Evolutionary conservation across 1,139 yeast species (phyloP).

Genomic region (Suhomyces maxii): DNA sequence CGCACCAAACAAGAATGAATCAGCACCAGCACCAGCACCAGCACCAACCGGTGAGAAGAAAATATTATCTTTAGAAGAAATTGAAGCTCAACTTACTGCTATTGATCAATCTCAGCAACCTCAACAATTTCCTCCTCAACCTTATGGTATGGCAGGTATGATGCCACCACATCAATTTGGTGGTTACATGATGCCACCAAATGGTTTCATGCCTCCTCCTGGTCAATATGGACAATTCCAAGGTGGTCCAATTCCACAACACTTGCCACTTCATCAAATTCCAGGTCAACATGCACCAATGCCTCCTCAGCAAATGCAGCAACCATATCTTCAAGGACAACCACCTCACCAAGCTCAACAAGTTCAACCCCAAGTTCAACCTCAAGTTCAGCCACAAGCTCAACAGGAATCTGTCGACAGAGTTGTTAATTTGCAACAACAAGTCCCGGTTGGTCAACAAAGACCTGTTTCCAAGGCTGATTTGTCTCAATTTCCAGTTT

Average conservation of each 20-base stretch:
- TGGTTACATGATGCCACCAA: slow-evolving; percentile 44
- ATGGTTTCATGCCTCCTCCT: slow-evolving; percentile 40
- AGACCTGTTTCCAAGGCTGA: slow-evolving; percentile 30
- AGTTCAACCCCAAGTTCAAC: slow-evolving; percentile 4
- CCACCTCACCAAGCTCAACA: slow-evolving; percentile 20
- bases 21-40: slow-evolving; percentile 13
- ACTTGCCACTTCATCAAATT: slow-evolving; percentile 28
- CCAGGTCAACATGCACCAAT: slow-evolving; percentile 20
- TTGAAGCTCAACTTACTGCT: slow-evolving; percentile 69
- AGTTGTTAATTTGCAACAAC: slow-evolving; percentile 4
- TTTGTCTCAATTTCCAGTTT: slow-evolving; percentile 51
- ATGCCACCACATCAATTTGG: slow-evolving; percentile 40
- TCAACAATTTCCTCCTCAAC: slow-evolving; percentile 25
- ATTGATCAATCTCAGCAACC: slow-evolving; percentile 35
- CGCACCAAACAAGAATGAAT: slow-evolving; percentile 22
- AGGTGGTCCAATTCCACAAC: slow-evolving; percentile 21
- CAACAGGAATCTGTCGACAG: slow-evolving; percentile 11
- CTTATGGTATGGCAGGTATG: slow-evolving; percentile 39
- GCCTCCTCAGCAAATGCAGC: slow-evolving; percentile 17
- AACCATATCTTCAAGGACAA: slow-evolving; percentile 14
- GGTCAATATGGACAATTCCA: slow-evolving; percentile 38
- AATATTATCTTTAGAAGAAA: slow-evolving; percentile 69
- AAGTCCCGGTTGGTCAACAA: slow-evolving; percentile 8
- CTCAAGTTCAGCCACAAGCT: slow-evolving; percentile 9
- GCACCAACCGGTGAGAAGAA: slow-evolving; percentile 33